Evolutionary conservation across 208 protist genomes (phyloP), one percentile per base, ranked within the genome.

Genomic region (Tritrichomonas musculus): DNA sequence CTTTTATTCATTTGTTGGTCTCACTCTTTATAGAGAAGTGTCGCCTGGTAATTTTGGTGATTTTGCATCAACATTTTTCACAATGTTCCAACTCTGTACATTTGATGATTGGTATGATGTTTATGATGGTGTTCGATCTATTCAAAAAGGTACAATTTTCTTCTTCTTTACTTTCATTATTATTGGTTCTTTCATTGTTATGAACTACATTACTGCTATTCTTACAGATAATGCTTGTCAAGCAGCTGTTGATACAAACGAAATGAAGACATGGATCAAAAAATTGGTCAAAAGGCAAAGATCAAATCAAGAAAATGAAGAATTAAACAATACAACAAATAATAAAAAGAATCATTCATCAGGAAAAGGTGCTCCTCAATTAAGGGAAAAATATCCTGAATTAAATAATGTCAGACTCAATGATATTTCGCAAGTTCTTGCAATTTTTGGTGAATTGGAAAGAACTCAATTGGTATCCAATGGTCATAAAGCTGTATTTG

Each of bases 71-170:
- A 8, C 64, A 8, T 69, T 69, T n/a, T 69, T 69, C 30, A n/a
- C 64, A 8, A 69, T 69, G 64, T 69, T 69, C 27, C 64, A 69
- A n/a, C 64, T 69, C 30, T 69, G 64, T 69, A 69, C 64, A n/a
- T n/a, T 69, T 69, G 64, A 69, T 69, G 27, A 69, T n/a, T 69
- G 64, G 64, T 69, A n/a, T n/a, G 64, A 69, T 69, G 64, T 69
- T 33, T 69, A 69, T 69, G 64, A 69, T n/a, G 5, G 17, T 33
- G 64, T 69, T n/a, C 11, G 30, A 69, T 8, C 11, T 8, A 69
- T 69, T 69, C 64, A 8, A n/a, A 25, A 69, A 69, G 64, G 64
- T n/a, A 69, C 11, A 5, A 69, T 69, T 69, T 69, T 69, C 3
- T 69, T 69, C 25, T 69, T 69, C 64, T n/a, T 69, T n/a, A 33